These are phyloP conservation scores for Straminergon stramineum DNA, from an alignment of 225 moss, liverwort and hornwort species.

Conservation along the genomic window DNA sequence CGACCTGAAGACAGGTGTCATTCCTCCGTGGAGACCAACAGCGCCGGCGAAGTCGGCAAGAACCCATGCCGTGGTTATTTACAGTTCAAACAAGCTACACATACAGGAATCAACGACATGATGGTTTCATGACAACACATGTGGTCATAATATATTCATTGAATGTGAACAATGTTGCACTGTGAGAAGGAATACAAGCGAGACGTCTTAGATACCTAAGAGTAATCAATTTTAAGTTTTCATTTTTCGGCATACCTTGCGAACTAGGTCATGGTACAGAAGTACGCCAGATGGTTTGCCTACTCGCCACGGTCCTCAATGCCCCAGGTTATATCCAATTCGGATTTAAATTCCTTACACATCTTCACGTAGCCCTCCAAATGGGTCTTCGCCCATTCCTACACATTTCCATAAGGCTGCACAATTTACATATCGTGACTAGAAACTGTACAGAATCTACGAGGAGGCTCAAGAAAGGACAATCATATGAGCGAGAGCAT, in stretches of 20 bases:
- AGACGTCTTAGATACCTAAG: background rate
- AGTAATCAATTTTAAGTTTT: background rate
- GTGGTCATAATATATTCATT: background rate
- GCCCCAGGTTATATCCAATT: constrained; percentile 4
- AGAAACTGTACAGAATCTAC: background rate
- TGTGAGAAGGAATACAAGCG: background rate
- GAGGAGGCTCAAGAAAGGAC: background rate
- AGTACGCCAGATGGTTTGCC: background rate
- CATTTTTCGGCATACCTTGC: background rate
- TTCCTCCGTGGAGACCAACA: background rate
- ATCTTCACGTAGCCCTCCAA: constrained; percentile 55
- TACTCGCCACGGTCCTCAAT: background rate
- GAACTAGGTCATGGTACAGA: background rate
- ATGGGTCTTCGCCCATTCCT: constrained; percentile 45
- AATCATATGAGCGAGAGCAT: background rate
- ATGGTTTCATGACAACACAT: background rate
- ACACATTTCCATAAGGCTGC: constrained; percentile 28
- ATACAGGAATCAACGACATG: background rate
- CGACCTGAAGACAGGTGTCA: background rate
- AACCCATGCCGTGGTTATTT: background rate
- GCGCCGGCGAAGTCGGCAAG: background rate
- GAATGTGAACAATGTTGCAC: background rate
- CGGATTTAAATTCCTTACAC: constrained; percentile 43
- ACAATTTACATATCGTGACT: constrained; percentile 5
- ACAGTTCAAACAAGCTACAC: background rate